Evolutionary conservation across 2,329 filamentous ascomycete genomes (phyloP), one percentile per base, ranked within the genome.

Genomic region (Knoxdaviesia capensis): DNA sequence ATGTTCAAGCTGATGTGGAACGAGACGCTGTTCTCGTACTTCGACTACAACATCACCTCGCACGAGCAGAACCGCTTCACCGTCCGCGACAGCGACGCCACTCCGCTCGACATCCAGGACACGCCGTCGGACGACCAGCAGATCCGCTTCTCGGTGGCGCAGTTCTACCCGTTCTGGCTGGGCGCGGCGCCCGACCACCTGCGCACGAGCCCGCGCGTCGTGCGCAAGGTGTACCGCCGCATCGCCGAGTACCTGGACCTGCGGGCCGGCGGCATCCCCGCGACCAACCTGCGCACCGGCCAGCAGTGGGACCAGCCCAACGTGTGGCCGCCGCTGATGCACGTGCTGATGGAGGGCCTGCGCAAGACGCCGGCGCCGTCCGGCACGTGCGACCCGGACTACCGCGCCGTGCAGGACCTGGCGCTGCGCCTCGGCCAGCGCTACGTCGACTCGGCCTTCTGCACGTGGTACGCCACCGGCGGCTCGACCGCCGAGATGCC

Each of bases 251-350:
- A 71, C 33, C 65, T 80, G 5, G 61, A 68, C 7, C 53, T 56
- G 31, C 63, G 65, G 8, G 54, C 56, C 0, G 76, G 77, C 34
- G 74, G 68, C 34, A 70, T 80, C 38, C 64, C 74, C 2, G 71
- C 76, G 0, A 77, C 74, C 4, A 80, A 79, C 50, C 58, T 73
- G 44, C 50, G 55, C 38, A 72, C 74, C 0, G 69, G 69, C 9
- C 68, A 80, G 60, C 76, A 80, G 52, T 81, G 77, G 77, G 77
- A 81, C 43, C 68, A 78, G 53, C 75, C 75, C 0, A 80, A 74
- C 49, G 76, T 80, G 30, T 81, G 77, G 77, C 76, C 77, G 7
- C 74, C 75, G 3, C 63, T 78, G 40, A 70, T 74, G 59, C 72
- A 80, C 54, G 63, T 75, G 37, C 59, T 79, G 30, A 79, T 79